phyloP scores from a whole-genome alignment of 345 rosid genomes.

The Eucalyptus erythrocorys region DNA sequence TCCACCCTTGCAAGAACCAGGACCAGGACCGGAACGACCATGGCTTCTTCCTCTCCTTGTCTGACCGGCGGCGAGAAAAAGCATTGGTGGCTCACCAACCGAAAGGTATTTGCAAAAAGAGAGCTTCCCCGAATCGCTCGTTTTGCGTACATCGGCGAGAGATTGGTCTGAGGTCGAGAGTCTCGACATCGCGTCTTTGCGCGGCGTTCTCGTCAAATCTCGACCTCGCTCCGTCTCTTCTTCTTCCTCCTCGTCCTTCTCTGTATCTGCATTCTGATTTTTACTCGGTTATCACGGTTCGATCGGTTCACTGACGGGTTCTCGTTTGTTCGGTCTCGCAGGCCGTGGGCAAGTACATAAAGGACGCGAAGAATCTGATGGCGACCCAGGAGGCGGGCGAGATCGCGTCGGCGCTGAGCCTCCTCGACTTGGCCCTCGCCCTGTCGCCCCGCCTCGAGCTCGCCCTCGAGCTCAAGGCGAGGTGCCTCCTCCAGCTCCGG shows the following conservation, averaged over 20 bases:
- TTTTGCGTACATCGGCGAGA: neutral
- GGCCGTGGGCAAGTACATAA: slow-evolving; percentile 65
- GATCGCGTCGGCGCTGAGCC: slow-evolving; percentile 51
- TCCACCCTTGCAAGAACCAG: neutral
- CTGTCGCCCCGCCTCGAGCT: slow-evolving; percentile 68
- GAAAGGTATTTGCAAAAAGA: slow-evolving; percentile 36
- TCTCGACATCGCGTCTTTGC: neutral
- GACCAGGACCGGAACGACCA: neutral
- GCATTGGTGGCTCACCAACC: slow-evolving; percentile 87
- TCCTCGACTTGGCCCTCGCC: slow-evolving; percentile 72
- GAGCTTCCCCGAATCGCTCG: neutral
- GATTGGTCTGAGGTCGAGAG: neutral
- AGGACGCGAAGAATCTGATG: slow-evolving; percentile 60
- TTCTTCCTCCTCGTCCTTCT: neutral
- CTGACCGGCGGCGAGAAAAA: slow-evolving; percentile 28
- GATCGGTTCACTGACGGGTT: neutral
- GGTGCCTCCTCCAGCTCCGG: slow-evolving; percentile 52
- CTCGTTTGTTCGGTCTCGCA: slow-evolving; percentile 3
- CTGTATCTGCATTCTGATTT: neutral
- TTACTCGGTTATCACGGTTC: neutral
- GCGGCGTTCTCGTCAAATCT: neutral
- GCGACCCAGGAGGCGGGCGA: slow-evolving; percentile 55
- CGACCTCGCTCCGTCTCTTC: neutral
- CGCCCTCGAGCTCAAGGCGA: slow-evolving; percentile 72
- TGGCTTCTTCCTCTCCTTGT: slow-evolving; percentile 30